These are phyloP conservation scores for Aphanoascus verrucosus DNA, from an alignment of 2,329 filamentous ascomycete genomes.

Conservation along the genomic window DNA sequence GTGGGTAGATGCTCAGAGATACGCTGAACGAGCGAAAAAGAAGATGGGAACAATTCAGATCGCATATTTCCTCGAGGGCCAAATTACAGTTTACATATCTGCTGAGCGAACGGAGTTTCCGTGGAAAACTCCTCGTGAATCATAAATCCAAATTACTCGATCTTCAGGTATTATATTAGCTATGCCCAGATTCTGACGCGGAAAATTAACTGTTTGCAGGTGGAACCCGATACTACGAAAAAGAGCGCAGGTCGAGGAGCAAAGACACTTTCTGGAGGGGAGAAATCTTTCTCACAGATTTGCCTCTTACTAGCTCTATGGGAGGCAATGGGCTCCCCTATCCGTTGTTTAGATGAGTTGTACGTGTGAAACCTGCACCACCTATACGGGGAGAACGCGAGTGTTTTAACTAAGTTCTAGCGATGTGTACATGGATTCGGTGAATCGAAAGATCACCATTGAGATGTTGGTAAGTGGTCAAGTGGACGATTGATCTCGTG, in stretches of 20 bases:
- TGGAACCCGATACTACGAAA: constrained; percentile 59
- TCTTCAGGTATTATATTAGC: constrained; percentile 50
- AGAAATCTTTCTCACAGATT: constrained; percentile 96
- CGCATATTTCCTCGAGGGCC: constrained; percentile 73
- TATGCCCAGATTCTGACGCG: neutral
- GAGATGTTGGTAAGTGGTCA: constrained; percentile 66
- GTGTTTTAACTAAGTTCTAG: constrained; percentile 24
- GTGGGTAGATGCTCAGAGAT: constrained; percentile 39
- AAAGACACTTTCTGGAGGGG: constrained; percentile 86
- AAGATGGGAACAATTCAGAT: constrained; percentile 73
- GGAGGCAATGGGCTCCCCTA: constrained; percentile 95
- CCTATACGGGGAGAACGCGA: neutral
- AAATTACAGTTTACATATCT: constrained; percentile 80
- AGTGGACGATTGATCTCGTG: neutral
- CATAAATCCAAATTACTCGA: constrained; percentile 65
- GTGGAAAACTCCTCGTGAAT: constrained; percentile 68
- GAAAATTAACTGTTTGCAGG: constrained; percentile 27
- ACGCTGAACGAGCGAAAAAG: constrained; percentile 59
- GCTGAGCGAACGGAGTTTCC: constrained; percentile 78
- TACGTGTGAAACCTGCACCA: constrained; percentile 26
- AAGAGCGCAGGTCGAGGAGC: constrained; percentile 66
- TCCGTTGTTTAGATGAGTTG: constrained; percentile 94
- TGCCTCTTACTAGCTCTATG: constrained; percentile 86
- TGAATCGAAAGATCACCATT: constrained; percentile 87
- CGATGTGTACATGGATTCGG: constrained; percentile 98